These are phyloP conservation scores for Ottelia alismoides DNA, from an alignment of 106 monocot genomes.

Conservation along the genomic window DNA sequence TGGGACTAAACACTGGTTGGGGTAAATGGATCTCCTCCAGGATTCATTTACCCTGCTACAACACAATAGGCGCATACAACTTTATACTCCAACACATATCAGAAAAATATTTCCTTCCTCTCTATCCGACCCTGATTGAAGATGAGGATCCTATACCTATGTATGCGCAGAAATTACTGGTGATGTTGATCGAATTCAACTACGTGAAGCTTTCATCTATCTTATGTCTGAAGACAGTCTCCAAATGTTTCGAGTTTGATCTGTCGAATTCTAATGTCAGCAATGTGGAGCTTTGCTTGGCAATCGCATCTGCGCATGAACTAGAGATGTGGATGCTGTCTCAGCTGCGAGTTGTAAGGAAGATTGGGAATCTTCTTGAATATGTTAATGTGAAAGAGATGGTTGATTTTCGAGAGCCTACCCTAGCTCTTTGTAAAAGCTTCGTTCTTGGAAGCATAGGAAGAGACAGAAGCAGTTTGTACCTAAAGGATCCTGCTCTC, in stretches of 20 bases:
- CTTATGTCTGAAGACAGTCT: slow-evolving; percentile 51
- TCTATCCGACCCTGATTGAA: slow-evolving; percentile 65
- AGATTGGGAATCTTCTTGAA: slow-evolving; percentile 88
- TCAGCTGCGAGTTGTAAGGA: slow-evolving; percentile 62
- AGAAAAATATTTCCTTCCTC: slow-evolving; percentile 59
- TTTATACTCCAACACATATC: too few relatives aligned
- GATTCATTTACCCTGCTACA: too few relatives aligned
- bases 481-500: slow-evolving; percentile 59
- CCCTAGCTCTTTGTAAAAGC: slow-evolving; percentile 75
- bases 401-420: slow-evolving; percentile 91
- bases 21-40: too few relatives aligned
- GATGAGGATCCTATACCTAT: slow-evolving; percentile 99
- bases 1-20: too few relatives aligned
- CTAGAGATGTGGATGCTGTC: slow-evolving; percentile 69
- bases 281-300: slow-evolving; percentile 84
- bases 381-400: slow-evolving; percentile 76
- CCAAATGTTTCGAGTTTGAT: slow-evolving; percentile 79
- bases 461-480: slow-evolving; percentile 30
- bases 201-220: slow-evolving; percentile 71
- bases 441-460: slow-evolving; percentile 69
- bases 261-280: slow-evolving; percentile 84
- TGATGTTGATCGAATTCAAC: slow-evolving; percentile 80
- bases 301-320: slow-evolving; percentile 79
- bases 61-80: too few relatives aligned
- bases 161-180: slow-evolving; percentile 91